Evolutionary conservation across 371 early-diverging fungal species (phyloP).

Genomic region (Mucor sp.): DNA sequence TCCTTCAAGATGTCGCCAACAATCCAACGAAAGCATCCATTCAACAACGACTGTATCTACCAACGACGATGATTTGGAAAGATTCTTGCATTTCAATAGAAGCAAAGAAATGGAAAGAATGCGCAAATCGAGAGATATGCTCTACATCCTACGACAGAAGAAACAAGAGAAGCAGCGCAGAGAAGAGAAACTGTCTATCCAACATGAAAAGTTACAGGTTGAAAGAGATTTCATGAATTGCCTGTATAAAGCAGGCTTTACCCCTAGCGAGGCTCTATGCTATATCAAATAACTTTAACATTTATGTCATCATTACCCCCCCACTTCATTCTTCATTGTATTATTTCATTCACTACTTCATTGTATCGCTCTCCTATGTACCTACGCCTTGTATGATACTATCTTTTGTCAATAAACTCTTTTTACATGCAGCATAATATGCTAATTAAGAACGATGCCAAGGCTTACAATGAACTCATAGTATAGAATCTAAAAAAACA

Average conservation of each 20-base stretch:
- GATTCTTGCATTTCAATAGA: background rate
- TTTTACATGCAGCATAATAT: too few relatives aligned
- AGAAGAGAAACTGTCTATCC: background rate
- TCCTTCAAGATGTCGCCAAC: background rate
- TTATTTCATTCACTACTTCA: too few relatives aligned
- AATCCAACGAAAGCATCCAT: background rate
- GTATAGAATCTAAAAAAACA: too few relatives aligned
- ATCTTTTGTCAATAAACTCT: too few relatives aligned
- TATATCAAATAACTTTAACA: background rate
- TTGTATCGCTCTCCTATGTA: too few relatives aligned
- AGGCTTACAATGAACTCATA: too few relatives aligned
- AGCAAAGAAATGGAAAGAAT: conserved; percentile 7
- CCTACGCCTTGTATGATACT: too few relatives aligned
- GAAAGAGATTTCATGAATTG: background rate
- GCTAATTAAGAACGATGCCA: too few relatives aligned
- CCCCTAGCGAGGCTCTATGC: background rate
- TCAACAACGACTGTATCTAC: background rate
- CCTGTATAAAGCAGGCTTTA: conserved; percentile 1
- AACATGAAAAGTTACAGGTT: background rate
- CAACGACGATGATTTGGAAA: background rate
- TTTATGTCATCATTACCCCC: too few relatives aligned
- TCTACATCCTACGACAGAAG: background rate
- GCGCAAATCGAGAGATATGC: background rate
- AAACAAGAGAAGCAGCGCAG: background rate
- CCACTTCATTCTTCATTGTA: too few relatives aligned